These are phyloP conservation scores for Penicillium mononematosum DNA, from an alignment of 495 filamentous ascomycete genomes.

Conservation along the genomic window DNA sequence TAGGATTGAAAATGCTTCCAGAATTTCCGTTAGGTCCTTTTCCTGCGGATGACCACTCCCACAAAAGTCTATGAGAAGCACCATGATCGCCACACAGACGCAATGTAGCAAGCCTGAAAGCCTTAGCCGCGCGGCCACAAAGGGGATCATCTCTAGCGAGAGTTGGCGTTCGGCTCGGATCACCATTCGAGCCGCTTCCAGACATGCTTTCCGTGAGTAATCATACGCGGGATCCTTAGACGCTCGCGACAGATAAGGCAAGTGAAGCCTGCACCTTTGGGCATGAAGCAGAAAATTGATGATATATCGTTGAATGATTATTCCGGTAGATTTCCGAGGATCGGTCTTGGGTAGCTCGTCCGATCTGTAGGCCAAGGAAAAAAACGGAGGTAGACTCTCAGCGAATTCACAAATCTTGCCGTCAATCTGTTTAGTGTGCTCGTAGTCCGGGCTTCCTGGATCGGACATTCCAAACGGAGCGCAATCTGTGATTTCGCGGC, in stretches of 20 bases:
- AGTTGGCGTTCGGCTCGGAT: constrained; percentile 31
- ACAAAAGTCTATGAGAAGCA: constrained; percentile 38
- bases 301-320: constrained; percentile 36
- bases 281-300: constrained; percentile 35
- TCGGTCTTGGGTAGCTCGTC: constrained; percentile 7
- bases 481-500: constrained; percentile 43
- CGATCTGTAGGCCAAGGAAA: constrained; percentile 13
- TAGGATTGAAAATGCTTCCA: constrained; percentile 35
- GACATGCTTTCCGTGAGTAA: constrained; percentile 36
- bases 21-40: constrained; percentile 28
- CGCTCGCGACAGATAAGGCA: constrained; percentile 34
- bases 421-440: constrained; percentile 33
- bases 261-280: constrained; percentile 42
- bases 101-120: constrained; percentile 31
- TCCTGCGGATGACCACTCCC: constrained; percentile 15
- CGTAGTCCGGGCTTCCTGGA: constrained; percentile 14
- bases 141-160: constrained; percentile 20
- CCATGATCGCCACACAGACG: constrained; percentile 40
- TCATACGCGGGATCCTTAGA: constrained; percentile 27
- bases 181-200: constrained; percentile 36
- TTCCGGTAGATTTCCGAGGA: constrained; percentile 17
- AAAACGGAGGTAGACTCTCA: constrained; percentile 24
- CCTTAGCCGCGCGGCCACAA: constrained; percentile 21
- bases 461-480: constrained; percentile 22
- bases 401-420: constrained; percentile 29